A percentile compares a stretch with the other conserved stretches of the same genome.
Conservation (phyloP, 176 grass and related monocot species). For the Aegilops umbellulata region DNA sequence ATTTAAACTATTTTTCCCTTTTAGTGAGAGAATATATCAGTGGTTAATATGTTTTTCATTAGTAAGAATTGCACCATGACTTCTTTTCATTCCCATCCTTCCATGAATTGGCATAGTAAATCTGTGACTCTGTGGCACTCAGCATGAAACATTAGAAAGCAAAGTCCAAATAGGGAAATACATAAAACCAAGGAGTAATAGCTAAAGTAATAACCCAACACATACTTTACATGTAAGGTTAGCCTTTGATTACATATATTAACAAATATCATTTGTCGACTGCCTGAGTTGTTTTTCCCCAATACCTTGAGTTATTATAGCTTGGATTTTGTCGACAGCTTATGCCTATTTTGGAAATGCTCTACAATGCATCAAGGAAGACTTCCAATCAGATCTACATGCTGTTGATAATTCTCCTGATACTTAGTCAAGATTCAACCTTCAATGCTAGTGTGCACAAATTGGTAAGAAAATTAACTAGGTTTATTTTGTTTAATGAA, state of each 20-base stretch:
- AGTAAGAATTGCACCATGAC: not conserved
- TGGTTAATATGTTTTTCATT: constrained; percentile 14
- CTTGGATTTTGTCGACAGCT: constrained; percentile 50
- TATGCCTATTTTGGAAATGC: constrained; percentile 94
- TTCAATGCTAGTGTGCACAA: constrained; percentile 98
- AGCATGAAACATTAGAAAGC: constrained; percentile 2
- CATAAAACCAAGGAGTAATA: not conserved
- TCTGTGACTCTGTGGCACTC: not conserved
- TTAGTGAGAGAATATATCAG: not conserved
- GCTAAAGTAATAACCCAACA: not conserved
- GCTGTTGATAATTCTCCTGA: constrained; percentile 95
- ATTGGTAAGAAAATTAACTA: constrained; percentile 58
- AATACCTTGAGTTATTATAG: not conserved
- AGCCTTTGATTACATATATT: not conserved
- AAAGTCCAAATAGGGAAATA: not conserved
- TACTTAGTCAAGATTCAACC: constrained; percentile 99
- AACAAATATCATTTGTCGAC: not conserved
- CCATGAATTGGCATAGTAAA: constrained; percentile 7
- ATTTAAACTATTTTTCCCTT: not conserved
- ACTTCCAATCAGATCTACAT: constrained; percentile 99
- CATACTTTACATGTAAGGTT: not conserved
- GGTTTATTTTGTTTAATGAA: constrained; percentile 33
- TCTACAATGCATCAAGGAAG: constrained; percentile 97
- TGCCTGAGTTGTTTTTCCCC: constrained; percentile 5
- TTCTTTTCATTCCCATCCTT: constrained; percentile 10